A percentile compares a stretch with the other conserved stretches of the same genome.
Conservation (phyloP, 2,329 filamentous ascomycete species). For the Zymoseptoria passerinii region DNA sequence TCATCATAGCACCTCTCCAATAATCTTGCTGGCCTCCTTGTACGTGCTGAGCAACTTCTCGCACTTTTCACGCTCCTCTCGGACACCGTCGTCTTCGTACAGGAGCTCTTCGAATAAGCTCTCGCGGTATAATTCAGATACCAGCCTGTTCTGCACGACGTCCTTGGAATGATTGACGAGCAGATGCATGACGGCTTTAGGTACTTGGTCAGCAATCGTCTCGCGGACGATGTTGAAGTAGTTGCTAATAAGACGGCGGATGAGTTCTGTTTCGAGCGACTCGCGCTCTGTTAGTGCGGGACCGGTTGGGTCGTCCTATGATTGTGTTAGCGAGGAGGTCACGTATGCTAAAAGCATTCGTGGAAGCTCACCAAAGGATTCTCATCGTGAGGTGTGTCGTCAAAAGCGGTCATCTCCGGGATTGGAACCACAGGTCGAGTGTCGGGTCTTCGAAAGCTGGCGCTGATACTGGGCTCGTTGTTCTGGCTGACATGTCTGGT, state of each 20-base stretch:
- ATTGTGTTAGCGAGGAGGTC: neutral
- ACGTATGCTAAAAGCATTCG: neutral
- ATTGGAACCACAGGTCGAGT: conserved; percentile 38
- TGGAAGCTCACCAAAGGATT: conserved; percentile 21
- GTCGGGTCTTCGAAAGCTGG: conserved; percentile 68
- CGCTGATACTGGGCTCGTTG: conserved; percentile 71
- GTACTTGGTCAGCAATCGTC: conserved; percentile 96
- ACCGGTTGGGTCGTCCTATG: conserved; percentile 24
- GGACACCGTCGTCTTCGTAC: conserved; percentile 95
- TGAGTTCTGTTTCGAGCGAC: conserved; percentile 94
- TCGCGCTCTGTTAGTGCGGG: conserved; percentile 91
- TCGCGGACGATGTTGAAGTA: conserved; percentile 99
- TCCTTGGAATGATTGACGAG: conserved; percentile 98
- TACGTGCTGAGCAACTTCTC: conserved; percentile 93
- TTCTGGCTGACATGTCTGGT: conserved; percentile 68
- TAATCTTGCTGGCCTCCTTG: conserved; percentile 95
- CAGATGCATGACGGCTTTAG: conserved; percentile 97
- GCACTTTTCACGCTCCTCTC: conserved; percentile 97
- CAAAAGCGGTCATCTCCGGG: conserved; percentile 33
- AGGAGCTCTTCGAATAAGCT: conserved; percentile 84
- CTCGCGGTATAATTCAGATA: conserved; percentile 93
- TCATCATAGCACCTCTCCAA: conserved; percentile 78
- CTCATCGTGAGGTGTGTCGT: conserved; percentile 44
- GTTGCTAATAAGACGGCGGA: conserved; percentile 88
- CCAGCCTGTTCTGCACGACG: conserved; percentile 90